A percentile compares a stretch with the other conserved stretches of the same genome.
phyloP scores from a whole-genome alignment of 2,329 filamentous ascomycete species.

The Colletotrichum spinosum region DNA sequence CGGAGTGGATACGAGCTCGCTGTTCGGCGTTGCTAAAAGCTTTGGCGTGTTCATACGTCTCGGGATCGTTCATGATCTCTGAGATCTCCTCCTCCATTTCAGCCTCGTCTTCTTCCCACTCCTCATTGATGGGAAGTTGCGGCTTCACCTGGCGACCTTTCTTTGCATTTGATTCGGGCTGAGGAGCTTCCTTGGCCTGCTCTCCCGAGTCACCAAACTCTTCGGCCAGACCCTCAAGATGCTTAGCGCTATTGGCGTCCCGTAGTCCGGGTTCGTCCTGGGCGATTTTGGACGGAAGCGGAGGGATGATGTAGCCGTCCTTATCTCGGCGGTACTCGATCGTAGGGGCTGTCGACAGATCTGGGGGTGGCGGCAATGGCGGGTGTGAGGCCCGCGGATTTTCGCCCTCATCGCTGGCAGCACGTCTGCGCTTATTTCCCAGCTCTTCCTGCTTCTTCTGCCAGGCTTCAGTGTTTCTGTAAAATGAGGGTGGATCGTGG shows the following conservation, averaged over 20 bases:
- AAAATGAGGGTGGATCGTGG: constrained; percentile 87
- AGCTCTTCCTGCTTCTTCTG: constrained; percentile 64
- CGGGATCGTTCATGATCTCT: constrained; percentile 73
- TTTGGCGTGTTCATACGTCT: constrained; percentile 66
- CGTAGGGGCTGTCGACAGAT: constrained; percentile 42
- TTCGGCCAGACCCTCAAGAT: constrained; percentile 33
- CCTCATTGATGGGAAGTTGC: constrained; percentile 68
- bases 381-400: constrained; percentile 37
- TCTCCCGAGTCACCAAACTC: constrained; percentile 34
- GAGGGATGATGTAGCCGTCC: constrained; percentile 39
- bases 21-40: constrained; percentile 69
- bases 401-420: constrained; percentile 48
- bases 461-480: constrained; percentile 72
- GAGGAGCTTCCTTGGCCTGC: constrained; percentile 7
- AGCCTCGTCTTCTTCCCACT: constrained; percentile 72
- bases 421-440: constrained; percentile 60
- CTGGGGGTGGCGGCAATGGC: constrained; percentile 37
- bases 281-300: constrained; percentile 31
- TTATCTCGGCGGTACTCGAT: constrained; percentile 37
- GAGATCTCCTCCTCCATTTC: constrained; percentile 78
- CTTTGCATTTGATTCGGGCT: constrained; percentile 3
- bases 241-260: constrained; percentile 29
- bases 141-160: constrained; percentile 46
- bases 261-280: constrained; percentile 31
- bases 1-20: constrained; percentile 64